phyloP scores from a whole-genome alignment of 768 basidiomycete species.

The Strobilomyces echinocephalus region DNA sequence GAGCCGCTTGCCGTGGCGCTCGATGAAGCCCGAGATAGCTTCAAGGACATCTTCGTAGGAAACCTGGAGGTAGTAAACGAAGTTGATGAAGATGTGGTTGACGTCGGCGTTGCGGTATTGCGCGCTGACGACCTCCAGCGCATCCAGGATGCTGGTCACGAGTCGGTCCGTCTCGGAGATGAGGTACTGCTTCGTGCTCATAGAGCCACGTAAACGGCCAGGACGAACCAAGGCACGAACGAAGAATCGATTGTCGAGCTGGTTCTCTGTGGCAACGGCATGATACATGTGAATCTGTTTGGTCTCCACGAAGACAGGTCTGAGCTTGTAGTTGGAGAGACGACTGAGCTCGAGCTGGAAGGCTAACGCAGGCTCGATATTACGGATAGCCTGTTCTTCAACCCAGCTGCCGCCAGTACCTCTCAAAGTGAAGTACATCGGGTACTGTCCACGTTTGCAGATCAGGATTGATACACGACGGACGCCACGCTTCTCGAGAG shows the following conservation, averaged over 20 bases:
- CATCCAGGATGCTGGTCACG: constrained; percentile 89
- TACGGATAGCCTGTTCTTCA: constrained; percentile 95
- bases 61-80: constrained; percentile 93
- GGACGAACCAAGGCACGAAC: constrained; percentile 94
- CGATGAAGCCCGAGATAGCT: constrained; percentile 98
- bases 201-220: constrained; percentile 84
- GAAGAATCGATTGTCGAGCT: constrained; percentile 97
- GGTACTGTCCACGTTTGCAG: constrained; percentile 88
- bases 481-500: constrained; percentile 72
- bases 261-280: constrained; percentile 90
- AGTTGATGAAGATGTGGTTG: constrained; percentile 99
- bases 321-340: constrained; percentile 93
- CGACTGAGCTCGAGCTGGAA: constrained; percentile 97
- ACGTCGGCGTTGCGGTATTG: constrained; percentile 90
- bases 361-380: constrained; percentile 96
- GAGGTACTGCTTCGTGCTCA: constrained; percentile 96
- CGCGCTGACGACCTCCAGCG: constrained; percentile 88
- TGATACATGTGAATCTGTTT: constrained; percentile 99
- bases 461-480: constrained; percentile 90
- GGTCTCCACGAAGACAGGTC: constrained; percentile 93
- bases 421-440: constrained; percentile 90
- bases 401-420: constrained; percentile 70
- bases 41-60: constrained; percentile 95
- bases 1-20: constrained; percentile 94
- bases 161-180: constrained; percentile 98